Evolutionary conservation across 1,284 basidiomycete species (phyloP).

Genomic region (Apiotrichum akiyoshidainum): DNA sequence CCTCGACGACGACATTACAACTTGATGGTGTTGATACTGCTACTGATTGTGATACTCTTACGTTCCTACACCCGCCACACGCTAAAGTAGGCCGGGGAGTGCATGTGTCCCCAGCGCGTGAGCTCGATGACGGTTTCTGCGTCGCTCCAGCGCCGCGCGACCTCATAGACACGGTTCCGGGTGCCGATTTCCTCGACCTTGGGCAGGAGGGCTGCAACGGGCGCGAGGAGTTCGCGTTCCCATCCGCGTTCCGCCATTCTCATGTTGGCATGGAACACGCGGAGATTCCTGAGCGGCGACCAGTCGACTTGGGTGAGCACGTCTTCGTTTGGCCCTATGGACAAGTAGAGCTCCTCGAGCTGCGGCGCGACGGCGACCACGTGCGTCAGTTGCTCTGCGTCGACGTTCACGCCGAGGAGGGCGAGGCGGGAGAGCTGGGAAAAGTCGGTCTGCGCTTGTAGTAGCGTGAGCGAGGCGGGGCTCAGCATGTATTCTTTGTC

Average conservation of each 20-base stretch:
- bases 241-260: conserved; percentile 30
- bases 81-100: conserved; percentile 45
- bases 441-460: conserved; percentile 24
- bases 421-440: conserved; percentile 27
- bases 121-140: conserved; percentile 33
- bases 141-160: conserved; percentile 31
- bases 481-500: conserved; percentile 21
- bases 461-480: conserved; percentile 12
- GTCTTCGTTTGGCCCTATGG: conserved; percentile 11
- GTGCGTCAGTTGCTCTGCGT: conserved; percentile 11
- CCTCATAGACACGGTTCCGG: conserved; percentile 46
- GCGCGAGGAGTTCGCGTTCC: conserved; percentile 24
- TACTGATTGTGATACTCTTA: no score
- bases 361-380: conserved; percentile 18
- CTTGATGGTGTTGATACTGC: no score
- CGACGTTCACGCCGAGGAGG: conserved; percentile 36
- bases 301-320: background rate
- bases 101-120: conserved; percentile 31
- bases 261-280: conserved; percentile 40
- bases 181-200: conserved; percentile 40
- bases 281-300: conserved; percentile 5
- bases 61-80: conserved; percentile 41
- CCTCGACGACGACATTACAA: no score
- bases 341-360: conserved; percentile 41
- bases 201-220: conserved; percentile 27